phyloP scores from a whole-genome alignment of 345 rosid genomes.

The Brassica napus region DNA sequence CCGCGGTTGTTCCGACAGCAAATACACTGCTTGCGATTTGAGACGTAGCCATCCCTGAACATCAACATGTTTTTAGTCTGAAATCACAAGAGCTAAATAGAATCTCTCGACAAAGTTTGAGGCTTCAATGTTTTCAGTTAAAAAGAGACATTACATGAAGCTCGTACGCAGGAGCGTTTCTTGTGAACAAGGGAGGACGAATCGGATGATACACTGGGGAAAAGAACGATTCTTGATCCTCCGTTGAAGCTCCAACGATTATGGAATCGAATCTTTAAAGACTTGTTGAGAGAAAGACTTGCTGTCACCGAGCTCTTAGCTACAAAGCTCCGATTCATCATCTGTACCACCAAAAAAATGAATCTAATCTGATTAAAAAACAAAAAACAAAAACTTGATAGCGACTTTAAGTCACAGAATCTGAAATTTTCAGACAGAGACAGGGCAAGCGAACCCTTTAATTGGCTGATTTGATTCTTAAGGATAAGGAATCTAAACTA shows the following conservation, averaged over 20 bases:
- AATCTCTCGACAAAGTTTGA: neutral
- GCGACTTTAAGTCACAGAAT: neutral
- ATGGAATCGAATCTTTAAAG: conserved; percentile 28
- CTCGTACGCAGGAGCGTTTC: conserved; percentile 47
- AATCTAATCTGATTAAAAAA: neutral
- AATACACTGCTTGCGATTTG: conserved; percentile 71
- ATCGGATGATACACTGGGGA: conserved; percentile 33
- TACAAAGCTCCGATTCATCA: conserved; percentile 22
- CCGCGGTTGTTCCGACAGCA: conserved; percentile 74
- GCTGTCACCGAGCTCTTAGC: conserved; percentile 31
- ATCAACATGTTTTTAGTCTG: neutral
- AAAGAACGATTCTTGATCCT: conserved; percentile 53
- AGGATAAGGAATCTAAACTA: conserved; percentile 16
- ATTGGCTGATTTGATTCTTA: neutral
- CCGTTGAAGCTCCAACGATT: conserved; percentile 58
- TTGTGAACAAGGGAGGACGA: conserved; percentile 16
- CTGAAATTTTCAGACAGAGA: neutral
- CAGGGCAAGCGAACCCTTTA: neutral
- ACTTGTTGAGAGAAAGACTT: conserved; percentile 36
- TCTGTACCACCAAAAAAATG: conserved; percentile 22
- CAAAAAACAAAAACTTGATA: neutral
- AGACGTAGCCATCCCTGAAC: conserved; percentile 63
- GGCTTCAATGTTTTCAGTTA: neutral
- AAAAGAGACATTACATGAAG: conserved; percentile 68
- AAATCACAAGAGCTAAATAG: neutral